Conservation (phyloP, 192 early-diverging fungal species). For the Coemansia sp. region DNA sequence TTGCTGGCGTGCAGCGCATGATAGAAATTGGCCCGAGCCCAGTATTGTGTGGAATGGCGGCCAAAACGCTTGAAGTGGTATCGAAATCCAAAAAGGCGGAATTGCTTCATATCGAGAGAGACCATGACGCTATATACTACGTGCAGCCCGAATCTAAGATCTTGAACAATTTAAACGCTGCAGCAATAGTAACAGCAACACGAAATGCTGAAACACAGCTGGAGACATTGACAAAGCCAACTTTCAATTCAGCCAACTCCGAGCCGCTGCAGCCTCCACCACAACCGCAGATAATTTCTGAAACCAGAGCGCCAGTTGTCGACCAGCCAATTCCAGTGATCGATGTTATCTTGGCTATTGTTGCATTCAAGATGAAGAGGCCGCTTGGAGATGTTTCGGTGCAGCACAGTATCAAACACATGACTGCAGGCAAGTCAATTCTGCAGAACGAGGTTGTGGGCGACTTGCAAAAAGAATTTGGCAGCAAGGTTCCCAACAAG, state of each 20-base stretch:
- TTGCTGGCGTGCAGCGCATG: constrained; percentile 73
- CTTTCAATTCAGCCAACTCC: not conserved
- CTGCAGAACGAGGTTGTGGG: constrained; percentile 96
- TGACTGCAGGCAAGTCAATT: constrained; percentile 90
- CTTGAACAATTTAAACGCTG: too few species aligned
- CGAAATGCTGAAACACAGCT: not conserved
- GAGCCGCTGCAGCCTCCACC: not conserved
- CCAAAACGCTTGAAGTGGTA: constrained; percentile 31
- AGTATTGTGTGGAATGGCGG: constrained; percentile 85
- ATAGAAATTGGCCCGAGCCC: constrained; percentile 89
- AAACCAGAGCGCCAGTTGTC: constrained; percentile 17
- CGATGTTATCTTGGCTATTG: constrained; percentile 72
- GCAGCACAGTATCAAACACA: constrained; percentile 71
- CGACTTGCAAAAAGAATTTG: constrained; percentile 92
- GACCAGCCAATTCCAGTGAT: constrained; percentile 73
- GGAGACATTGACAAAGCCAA: not conserved
- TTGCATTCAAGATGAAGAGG: constrained; percentile 91
- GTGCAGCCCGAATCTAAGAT: not conserved
- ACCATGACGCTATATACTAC: constrained; percentile 22
- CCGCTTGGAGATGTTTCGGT: constrained; percentile 66
- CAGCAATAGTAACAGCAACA: not conserved
- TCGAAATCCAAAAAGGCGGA: not conserved
- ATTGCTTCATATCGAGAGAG: constrained; percentile 25
- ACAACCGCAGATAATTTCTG: not conserved
- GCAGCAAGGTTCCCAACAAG: constrained; percentile 79